phyloP scores from a whole-genome alignment of 164 flowering plant species.

The Tetracentron sinense region DNA sequence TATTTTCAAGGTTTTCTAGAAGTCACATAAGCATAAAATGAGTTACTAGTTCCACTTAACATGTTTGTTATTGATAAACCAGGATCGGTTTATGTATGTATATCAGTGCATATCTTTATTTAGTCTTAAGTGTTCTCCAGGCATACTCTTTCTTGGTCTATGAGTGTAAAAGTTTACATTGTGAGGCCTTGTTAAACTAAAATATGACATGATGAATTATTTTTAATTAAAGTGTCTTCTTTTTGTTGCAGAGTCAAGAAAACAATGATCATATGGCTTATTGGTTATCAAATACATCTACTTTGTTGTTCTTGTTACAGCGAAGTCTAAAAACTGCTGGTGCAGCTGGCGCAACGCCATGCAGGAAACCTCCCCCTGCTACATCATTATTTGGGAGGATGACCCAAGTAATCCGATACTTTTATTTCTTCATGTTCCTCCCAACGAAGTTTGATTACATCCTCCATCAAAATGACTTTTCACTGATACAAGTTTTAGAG shows the following conservation, averaged over 20 bases:
- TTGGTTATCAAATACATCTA: constrained; percentile 89
- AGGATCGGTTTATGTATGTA: no score
- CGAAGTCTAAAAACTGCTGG: constrained; percentile 65
- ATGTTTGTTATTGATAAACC: no score
- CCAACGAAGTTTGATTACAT: background rate
- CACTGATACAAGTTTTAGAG: background rate
- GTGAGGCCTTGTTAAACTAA: no score
- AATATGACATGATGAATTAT: no score
- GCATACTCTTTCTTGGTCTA: no score
- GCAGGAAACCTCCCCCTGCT: constrained; percentile 63
- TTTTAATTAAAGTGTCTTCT: background rate
- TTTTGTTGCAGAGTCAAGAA: constrained; percentile 65
- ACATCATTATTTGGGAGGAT: constrained; percentile 87
- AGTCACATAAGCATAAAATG: no score
- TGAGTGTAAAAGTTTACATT: no score
- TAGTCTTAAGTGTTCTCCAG: no score
- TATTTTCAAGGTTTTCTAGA: no score
- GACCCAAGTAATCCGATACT: constrained; percentile 43
- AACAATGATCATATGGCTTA: constrained; percentile 87
- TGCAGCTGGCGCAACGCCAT: constrained; percentile 46
- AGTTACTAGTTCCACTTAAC: no score
- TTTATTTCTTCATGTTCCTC: background rate
- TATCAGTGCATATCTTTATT: no score
- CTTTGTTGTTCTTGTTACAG: constrained; percentile 82
- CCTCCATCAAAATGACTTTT: background rate